A percentile compares a stretch with the other conserved stretches of the same genome.
Conservation (phyloP, 805 yeast genomes). For the Lachancea waltii region DNA sequence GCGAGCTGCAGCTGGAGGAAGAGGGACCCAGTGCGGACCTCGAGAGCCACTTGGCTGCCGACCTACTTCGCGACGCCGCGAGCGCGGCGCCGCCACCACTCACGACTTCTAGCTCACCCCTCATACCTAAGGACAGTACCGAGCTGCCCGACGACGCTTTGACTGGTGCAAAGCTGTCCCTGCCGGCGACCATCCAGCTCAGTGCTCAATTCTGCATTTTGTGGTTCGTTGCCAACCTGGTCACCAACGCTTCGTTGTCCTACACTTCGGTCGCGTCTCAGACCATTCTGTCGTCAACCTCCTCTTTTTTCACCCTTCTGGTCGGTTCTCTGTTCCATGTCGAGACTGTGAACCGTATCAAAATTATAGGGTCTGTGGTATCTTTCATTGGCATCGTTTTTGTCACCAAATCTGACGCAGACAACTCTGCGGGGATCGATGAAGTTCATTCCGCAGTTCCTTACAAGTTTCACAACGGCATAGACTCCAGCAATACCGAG, state of each 20-base stretch:
- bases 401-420: constrained; percentile 64
- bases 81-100: not conserved
- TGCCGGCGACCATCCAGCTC: constrained; percentile 61
- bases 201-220: constrained; percentile 77
- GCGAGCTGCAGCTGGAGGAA: constrained; percentile 28
- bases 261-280: constrained; percentile 93
- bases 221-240: constrained; percentile 88
- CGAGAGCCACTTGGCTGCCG: constrained; percentile 6
- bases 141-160: constrained; percentile 1
- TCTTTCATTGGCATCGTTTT: constrained; percentile 75
- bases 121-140: constrained; percentile 15
- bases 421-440: constrained; percentile 16
- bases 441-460: constrained; percentile 11
- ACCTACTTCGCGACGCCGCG: not conserved
- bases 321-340: constrained; percentile 69
- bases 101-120: constrained; percentile 8
- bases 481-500: constrained; percentile 24
- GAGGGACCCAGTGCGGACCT: constrained; percentile 18
- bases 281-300: constrained; percentile 86
- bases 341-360: constrained; percentile 59
- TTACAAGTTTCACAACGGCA: constrained; percentile 13
- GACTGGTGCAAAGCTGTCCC: constrained; percentile 18
- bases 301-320: constrained; percentile 85
- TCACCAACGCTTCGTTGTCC: constrained; percentile 78
- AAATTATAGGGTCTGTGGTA: constrained; percentile 61